Percentiles rank a stretch among this genome's conserved stretches.
Conservation (phyloP, 2,329 filamentous ascomycete species). For the Fusarium neocosmosporiellum region DNA sequence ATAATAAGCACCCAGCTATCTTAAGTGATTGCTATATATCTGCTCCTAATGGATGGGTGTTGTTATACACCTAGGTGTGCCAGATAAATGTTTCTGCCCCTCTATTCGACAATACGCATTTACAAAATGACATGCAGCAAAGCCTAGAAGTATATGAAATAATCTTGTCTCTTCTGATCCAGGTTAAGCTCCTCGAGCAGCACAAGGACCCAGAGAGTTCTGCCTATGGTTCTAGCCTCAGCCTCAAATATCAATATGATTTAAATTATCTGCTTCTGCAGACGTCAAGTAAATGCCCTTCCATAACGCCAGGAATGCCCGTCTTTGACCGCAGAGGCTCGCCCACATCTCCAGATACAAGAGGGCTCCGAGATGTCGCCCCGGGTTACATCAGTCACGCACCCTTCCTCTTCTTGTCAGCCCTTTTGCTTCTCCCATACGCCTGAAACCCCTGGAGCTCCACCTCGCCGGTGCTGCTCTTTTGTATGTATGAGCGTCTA, state of each 20-base stretch:
- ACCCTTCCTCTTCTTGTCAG: constrained; percentile 3
- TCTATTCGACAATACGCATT: not conserved
- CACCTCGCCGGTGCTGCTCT: constrained; percentile 6
- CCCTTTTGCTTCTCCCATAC: constrained; percentile 15
- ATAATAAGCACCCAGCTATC: not conserved
- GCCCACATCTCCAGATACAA: constrained; percentile 30
- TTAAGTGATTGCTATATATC: not conserved
- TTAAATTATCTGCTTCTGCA: constrained; percentile 33
- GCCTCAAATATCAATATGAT: constrained; percentile 12
- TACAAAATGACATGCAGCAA: not conserved
- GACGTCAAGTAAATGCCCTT: constrained; percentile 23
- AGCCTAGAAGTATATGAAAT: not conserved
- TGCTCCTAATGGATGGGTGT: not conserved
- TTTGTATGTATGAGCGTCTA: constrained; percentile 24
- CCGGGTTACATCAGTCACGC: constrained; percentile 9
- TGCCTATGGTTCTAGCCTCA: not conserved
- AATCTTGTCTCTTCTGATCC: not conserved
- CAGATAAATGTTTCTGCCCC: not conserved
- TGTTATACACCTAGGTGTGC: not conserved
- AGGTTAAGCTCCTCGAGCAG: constrained; percentile 23
- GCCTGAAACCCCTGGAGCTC: constrained; percentile 4
- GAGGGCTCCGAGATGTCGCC: not conserved
- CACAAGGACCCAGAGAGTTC: not conserved
- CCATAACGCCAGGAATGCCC: constrained; percentile 40
- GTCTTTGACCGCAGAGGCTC: constrained; percentile 21